Evolutionary conservation across 805 yeast genomes (phyloP).

Genomic region (Metschnikowia noctiluminum): DNA sequence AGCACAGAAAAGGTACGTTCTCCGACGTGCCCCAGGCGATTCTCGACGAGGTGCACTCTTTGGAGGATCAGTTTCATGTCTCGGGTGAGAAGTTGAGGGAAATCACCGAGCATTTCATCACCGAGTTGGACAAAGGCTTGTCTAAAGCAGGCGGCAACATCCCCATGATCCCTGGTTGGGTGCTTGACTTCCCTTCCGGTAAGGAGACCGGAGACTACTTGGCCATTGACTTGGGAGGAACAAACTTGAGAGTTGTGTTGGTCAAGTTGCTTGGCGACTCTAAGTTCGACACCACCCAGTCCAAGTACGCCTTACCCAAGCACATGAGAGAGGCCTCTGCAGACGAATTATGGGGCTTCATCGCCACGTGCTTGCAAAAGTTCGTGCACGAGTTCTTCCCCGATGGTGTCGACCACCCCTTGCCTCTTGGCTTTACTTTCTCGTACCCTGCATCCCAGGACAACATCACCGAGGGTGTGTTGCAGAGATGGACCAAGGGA

Average conservation of each 20-base stretch:
- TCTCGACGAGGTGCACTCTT: slow-evolving; percentile 51
- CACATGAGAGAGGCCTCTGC: slow-evolving; percentile 73
- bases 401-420: slow-evolving; percentile 53
- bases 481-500: slow-evolving; percentile 98
- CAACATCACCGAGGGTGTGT: slow-evolving; percentile 78
- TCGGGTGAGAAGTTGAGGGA: slow-evolving; percentile 55
- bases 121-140: slow-evolving; percentile 80
- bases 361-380: slow-evolving; percentile 73
- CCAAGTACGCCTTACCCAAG: slow-evolving; percentile 78
- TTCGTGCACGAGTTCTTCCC: slow-evolving; percentile 70
- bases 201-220: slow-evolving; percentile 83
- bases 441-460: slow-evolving; percentile 85
- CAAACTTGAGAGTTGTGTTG: slow-evolving; percentile 89
- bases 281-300: slow-evolving; percentile 81
- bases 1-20: slow-evolving; percentile 63
- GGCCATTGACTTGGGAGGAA: slow-evolving; percentile 97
- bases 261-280: slow-evolving; percentile 81
- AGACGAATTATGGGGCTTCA: slow-evolving; percentile 79
- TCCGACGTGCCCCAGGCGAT: slow-evolving; percentile 65
- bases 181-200: slow-evolving; percentile 89
- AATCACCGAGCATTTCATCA: slow-evolving; percentile 71
- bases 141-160: slow-evolving; percentile 75
- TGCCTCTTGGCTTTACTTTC: slow-evolving; percentile 92
- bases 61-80: slow-evolving; percentile 64
- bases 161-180: slow-evolving; percentile 99